Percentiles rank a stretch among this genome's conserved stretches.
These are phyloP conservation scores for Kodamaea suecica DNA, from an alignment of 1,139 yeast species.

Conservation along the genomic window DNA sequence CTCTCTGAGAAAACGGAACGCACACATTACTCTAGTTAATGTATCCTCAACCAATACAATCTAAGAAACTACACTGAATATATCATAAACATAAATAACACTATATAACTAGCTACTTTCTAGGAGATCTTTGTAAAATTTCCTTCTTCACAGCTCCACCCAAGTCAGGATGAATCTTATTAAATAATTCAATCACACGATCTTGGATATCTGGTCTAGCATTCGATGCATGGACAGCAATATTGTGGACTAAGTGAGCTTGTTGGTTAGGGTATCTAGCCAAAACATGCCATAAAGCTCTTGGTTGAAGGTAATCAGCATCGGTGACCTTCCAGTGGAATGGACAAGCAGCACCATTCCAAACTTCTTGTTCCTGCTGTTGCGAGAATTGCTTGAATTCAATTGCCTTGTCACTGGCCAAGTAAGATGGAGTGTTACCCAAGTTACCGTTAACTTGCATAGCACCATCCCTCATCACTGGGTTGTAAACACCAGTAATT, in stretches of 20 bases:
- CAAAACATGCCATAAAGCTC: conserved; percentile 67
- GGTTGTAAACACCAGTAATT: conserved; percentile 51
- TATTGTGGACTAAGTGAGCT: conserved; percentile 76
- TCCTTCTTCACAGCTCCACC: conserved; percentile 60
- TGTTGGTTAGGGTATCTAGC: conserved; percentile 78
- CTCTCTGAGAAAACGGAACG: too few relatives aligned
- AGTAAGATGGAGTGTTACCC: conserved; percentile 80
- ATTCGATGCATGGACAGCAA: conserved; percentile 67
- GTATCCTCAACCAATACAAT: too few relatives aligned
- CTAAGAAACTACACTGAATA: neutral
- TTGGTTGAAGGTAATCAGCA: conserved; percentile 70
- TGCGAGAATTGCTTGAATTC: conserved; percentile 42
- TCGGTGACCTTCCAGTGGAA: conserved; percentile 82
- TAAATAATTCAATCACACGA: conserved; percentile 72
- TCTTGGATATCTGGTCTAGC: conserved; percentile 80
- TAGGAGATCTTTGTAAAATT: conserved; percentile 53
- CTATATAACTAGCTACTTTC: conserved; percentile 27
- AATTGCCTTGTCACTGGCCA: conserved; percentile 57
- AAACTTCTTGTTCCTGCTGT: conserved; percentile 73
- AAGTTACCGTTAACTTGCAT: conserved; percentile 83
- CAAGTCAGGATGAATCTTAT: conserved; percentile 67
- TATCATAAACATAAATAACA: conserved; percentile 8
- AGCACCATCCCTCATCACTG: conserved; percentile 82
- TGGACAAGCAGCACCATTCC: conserved; percentile 85
- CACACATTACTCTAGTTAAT: too few relatives aligned